Evolutionary conservation across 2,329 filamentous ascomycete genomes (phyloP).

Genomic region (Colletotrichum lini): DNA sequence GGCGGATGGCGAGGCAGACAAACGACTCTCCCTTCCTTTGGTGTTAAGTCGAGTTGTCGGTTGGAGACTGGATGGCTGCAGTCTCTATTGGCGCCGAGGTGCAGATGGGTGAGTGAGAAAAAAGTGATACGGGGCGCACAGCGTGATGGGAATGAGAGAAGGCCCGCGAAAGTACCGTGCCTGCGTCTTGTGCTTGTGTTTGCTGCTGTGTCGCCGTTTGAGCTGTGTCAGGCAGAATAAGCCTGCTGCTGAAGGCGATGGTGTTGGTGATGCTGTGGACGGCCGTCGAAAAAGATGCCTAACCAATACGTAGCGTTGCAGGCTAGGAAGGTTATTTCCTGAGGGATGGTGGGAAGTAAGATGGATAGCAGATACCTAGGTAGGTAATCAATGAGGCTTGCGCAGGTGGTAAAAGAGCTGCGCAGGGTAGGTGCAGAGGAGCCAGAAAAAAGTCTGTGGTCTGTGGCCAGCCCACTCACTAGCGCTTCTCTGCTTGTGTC

Average conservation of each 20-base stretch:
- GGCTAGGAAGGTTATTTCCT: not conserved
- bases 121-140: not conserved
- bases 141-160: not conserved
- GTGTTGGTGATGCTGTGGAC: not conserved
- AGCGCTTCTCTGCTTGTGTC: not conserved
- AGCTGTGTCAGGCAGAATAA: not conserved
- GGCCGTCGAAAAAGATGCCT: not conserved
- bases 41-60: slow-evolving; percentile 8
- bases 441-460: not conserved
- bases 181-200: slow-evolving; percentile 15
- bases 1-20: slow-evolving; percentile 14
- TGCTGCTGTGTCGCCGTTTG: not conserved
- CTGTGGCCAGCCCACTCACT: slow-evolving; percentile 1
- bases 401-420: slow-evolving; percentile 3
- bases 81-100: slow-evolving; percentile 32
- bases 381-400: slow-evolving; percentile 11
- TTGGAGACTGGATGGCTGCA: slow-evolving; percentile 24
- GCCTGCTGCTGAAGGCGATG: not conserved
- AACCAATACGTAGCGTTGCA: slow-evolving; percentile 3
- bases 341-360: not conserved
- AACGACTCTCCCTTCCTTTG: slow-evolving; percentile 12
- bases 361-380: not conserved
- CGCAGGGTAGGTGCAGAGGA: not conserved
- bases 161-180: slow-evolving; percentile 21
- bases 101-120: slow-evolving; percentile 8